These are phyloP conservation scores for Fistulinella prunicolor DNA, from an alignment of 768 basidiomycete species.

Conservation along the genomic window DNA sequence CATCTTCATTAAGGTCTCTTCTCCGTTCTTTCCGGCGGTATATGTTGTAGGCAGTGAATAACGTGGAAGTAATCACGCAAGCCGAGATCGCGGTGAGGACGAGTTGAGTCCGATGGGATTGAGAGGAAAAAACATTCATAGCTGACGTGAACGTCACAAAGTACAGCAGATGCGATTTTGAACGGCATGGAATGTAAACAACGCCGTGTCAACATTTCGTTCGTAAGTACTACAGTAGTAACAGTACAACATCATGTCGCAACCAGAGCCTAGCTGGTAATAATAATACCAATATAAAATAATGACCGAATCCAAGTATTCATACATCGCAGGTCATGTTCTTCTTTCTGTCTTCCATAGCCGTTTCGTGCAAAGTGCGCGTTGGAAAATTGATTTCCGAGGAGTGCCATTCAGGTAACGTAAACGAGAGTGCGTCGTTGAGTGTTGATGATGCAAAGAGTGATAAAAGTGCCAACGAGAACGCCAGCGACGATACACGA, in stretches of 20 bases:
- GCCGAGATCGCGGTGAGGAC: constrained; percentile 62
- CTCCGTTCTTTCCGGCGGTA: constrained; percentile 48
- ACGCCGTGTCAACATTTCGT: no score
- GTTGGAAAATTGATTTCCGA: not conserved
- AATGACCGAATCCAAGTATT: constrained; percentile 12
- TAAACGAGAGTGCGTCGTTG: constrained; percentile 47
- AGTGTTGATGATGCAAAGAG: constrained; percentile 47
- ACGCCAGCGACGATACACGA: constrained; percentile 57
- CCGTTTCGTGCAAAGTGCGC: not conserved
- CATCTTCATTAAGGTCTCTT: constrained; percentile 54
- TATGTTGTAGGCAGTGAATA: constrained; percentile 57
- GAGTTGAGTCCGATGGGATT: constrained; percentile 64
- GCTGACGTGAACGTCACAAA: not conserved
- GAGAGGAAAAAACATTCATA: constrained; percentile 26
- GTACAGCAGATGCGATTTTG: no score
- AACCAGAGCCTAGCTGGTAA: constrained; percentile 9
- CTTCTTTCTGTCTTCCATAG: constrained; percentile 1
- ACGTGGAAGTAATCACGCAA: constrained; percentile 56
- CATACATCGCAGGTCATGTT: constrained; percentile 19
- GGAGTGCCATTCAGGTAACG: constrained; percentile 24
- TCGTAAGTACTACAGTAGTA: not conserved
- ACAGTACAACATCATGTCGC: no score
- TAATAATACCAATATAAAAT: constrained; percentile 31
- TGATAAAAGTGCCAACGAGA: constrained; percentile 55
- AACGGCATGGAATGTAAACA: no score